Base-by-base conservation (phyloP, 345 rosid genomes). In the Draba incana region DNA sequence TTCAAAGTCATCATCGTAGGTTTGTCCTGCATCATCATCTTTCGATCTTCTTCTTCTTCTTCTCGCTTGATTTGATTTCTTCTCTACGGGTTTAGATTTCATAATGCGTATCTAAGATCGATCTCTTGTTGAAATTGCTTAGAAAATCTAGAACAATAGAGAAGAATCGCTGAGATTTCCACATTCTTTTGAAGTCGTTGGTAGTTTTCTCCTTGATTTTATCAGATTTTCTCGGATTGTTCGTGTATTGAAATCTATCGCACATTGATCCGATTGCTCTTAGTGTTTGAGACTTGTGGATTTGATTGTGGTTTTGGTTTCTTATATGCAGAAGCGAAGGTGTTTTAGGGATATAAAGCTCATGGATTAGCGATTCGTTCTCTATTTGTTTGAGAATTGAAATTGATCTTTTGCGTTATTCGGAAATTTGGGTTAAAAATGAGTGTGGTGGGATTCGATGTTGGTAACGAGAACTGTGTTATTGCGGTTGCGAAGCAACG, bases 391-490 rank as follows among this genome's bases (percentile, higher is more conserved):
- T 25, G 53, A 30, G 44, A 20, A 47, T 55, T 30, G 38, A 14
- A 48, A 37, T 54, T 23, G 33, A 46, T 63, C 14, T 10, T 61
- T 12, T 20, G 39, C 3, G 5, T 50, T 35, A 2, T 6, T 20
- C 20, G 20, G 20, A 20, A 20, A 20, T 20, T 20, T 20, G 20
- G 20, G 20, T 53, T 23, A 30, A 76, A 64, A 7, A 86, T 88
- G 92, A 82, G 88, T 74, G 90, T 83, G 73, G 75, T 86, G 56
- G 96, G 96, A 46, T 83, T 89, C 66, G 96, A 89, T 71, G 81
- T 89, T 50, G 92, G 96, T 12, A 86, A 84, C 44, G 96, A 89
- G 79, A 89, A 86, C 74, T 89, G 96, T 68, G 88, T 89, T 49
- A 85, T 89, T 61, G 85, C 92, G 2, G 84, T 77, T 65, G 92